Percentiles rank a stretch among this genome's conserved stretches.
phyloP scores from a whole-genome alignment of 1,284 basidiomycete genomes.

The Coriolopsis trogii region DNA sequence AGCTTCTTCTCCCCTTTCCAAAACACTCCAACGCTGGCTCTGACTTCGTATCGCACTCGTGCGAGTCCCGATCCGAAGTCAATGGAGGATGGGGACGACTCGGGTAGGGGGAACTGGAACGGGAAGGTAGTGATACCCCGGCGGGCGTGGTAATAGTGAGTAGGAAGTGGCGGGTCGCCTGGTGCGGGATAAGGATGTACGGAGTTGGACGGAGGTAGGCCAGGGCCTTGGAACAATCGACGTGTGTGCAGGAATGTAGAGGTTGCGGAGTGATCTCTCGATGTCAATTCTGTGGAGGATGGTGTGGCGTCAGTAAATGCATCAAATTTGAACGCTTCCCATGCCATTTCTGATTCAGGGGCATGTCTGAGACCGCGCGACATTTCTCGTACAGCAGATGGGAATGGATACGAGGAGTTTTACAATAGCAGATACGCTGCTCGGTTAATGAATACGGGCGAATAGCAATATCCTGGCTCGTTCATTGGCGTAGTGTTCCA shows the following conservation, averaged over 20 bases:
- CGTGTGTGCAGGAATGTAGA: slow-evolving; percentile 71
- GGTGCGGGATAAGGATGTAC: slow-evolving; percentile 59
- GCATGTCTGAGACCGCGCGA: no score
- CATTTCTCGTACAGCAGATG: no score
- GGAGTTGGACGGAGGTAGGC: slow-evolving; percentile 79
- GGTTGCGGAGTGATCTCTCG: slow-evolving; percentile 75
- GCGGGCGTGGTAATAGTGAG: slow-evolving; percentile 66
- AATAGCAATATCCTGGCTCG: no score
- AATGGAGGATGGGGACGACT: slow-evolving; percentile 67
- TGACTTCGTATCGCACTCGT: slow-evolving; percentile 67
- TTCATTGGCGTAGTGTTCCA: background rate
- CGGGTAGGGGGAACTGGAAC: slow-evolving; percentile 69
- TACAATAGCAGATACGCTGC: background rate
- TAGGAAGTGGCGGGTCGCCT: slow-evolving; percentile 59
- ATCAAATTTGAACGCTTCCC: no score
- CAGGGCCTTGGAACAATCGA: slow-evolving; percentile 75
- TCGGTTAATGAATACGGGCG: no score
- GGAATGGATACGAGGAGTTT: no score
- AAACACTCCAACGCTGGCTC: slow-evolving; percentile 66
- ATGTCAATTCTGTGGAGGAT: slow-evolving; percentile 58
- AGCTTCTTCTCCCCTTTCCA: slow-evolving; percentile 74
- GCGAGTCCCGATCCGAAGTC: slow-evolving; percentile 70
- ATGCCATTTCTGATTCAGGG: no score
- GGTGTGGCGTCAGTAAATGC: background rate
- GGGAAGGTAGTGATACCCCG: slow-evolving; percentile 74